Evolutionary conservation across 371 early-diverging fungal species (phyloP).

Genomic region (Mortierella sp.): DNA sequence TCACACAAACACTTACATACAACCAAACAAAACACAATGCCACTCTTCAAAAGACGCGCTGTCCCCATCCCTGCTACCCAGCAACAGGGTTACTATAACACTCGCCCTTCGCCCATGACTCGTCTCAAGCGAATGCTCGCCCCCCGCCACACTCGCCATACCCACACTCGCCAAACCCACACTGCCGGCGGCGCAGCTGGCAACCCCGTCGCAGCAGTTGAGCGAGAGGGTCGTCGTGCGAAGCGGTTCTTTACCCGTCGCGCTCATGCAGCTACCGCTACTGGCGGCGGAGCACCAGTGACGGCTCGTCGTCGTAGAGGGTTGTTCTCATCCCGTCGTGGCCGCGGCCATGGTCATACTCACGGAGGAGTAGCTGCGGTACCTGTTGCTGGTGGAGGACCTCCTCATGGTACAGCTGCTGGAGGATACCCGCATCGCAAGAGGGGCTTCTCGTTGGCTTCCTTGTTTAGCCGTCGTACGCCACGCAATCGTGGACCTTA

Average conservation of each 20-base stretch:
- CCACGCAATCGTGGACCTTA: neutral
- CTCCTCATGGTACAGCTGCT: too few relatives aligned
- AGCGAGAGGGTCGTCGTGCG: neutral
- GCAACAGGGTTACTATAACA: neutral
- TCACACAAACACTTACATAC: conserved; percentile 34
- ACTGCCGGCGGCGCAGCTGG: neutral
- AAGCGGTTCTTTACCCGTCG: neutral
- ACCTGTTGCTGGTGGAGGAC: neutral
- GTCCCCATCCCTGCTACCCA: neutral
- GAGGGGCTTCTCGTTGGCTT: neutral
- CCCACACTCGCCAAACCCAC: neutral
- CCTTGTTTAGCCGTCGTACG: conserved; percentile 4
- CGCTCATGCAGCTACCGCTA: neutral
- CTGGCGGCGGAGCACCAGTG: neutral
- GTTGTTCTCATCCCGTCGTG: neutral
- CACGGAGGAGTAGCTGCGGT: neutral
- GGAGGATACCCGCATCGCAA: neutral
- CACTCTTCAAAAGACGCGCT: conserved; percentile 32
- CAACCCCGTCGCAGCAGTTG: neutral
- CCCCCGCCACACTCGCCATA: conserved; percentile 1
- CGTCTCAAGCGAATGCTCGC: conserved; percentile 31
- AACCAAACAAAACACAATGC: conserved; percentile 16
- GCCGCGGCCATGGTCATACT: neutral
- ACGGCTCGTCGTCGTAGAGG: neutral
- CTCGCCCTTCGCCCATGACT: conserved; percentile 17